phyloP scores from a whole-genome alignment of 1,284 basidiomycete species.

The Fomitopsis pinicola region DNA sequence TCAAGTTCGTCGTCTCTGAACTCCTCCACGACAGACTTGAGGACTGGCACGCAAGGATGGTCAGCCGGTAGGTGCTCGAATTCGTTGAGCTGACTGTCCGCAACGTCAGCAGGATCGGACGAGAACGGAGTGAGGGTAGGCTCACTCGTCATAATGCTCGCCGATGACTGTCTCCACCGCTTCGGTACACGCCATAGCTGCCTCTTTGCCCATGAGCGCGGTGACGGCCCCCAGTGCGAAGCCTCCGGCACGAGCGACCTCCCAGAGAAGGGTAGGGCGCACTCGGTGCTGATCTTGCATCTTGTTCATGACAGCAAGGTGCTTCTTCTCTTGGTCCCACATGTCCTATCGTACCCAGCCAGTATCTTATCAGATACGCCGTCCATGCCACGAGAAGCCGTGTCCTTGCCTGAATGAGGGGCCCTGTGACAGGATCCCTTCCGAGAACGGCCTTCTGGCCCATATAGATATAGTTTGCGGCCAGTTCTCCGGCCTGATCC shows the following conservation, averaged over 20 bases:
- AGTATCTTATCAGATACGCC: not conserved
- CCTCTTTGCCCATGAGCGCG: constrained; percentile 86
- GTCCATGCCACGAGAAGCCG: not conserved
- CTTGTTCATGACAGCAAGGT: constrained; percentile 82
- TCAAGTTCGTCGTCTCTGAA: constrained; percentile 95
- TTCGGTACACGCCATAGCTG: constrained; percentile 98
- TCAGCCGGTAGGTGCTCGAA: constrained; percentile 55
- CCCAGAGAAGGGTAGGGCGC: constrained; percentile 80
- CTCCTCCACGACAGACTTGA: constrained; percentile 76
- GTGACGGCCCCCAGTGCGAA: constrained; percentile 84
- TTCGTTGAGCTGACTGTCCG: constrained; percentile 69
- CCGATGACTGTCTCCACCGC: constrained; percentile 98
- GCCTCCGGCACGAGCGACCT: constrained; percentile 83
- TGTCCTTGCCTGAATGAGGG: constrained; percentile 56
- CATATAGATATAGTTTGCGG: constrained; percentile 90
- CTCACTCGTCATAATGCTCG: constrained; percentile 97
- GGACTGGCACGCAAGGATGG: constrained; percentile 77
- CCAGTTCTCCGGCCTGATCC: constrained; percentile 90
- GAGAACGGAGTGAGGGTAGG: constrained; percentile 14
- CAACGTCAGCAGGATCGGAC: constrained; percentile 1
- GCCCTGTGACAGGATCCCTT: constrained; percentile 54
- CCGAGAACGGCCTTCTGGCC: constrained; percentile 77
- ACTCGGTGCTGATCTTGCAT: constrained; percentile 81
- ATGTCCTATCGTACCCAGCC: constrained; percentile 59
- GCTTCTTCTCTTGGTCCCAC: constrained; percentile 97